Evolutionary conservation across 495 filamentous ascomycete species (phyloP).

Genomic region (Choiromyces venosus): DNA sequence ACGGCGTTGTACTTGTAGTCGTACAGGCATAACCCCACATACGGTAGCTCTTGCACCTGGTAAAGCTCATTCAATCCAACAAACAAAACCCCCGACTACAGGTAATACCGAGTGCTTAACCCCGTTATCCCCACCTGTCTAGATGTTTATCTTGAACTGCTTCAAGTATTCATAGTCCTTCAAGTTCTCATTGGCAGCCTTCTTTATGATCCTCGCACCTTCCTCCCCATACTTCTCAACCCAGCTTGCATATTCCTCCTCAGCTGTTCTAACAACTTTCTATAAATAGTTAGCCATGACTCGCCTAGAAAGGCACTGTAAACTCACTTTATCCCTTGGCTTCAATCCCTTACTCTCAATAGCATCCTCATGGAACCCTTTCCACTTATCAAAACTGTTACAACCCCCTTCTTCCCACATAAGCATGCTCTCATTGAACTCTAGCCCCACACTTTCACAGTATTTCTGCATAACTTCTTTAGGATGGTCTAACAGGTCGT

Average conservation of each 20-base stretch:
- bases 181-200: slow-evolving; percentile 72
- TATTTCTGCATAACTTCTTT: slow-evolving; percentile 65
- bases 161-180: slow-evolving; percentile 88
- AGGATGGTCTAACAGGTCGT: slow-evolving; percentile 84
- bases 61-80: neutral
- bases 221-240: slow-evolving; percentile 72
- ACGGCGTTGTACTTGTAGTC: neutral
- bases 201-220: slow-evolving; percentile 65
- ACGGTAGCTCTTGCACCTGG: neutral
- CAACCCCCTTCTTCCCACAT: slow-evolving; percentile 59
- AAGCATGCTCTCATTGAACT: slow-evolving; percentile 69
- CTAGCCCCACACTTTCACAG: slow-evolving; percentile 69
- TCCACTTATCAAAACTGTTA: slow-evolving; percentile 80
- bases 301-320: neutral
- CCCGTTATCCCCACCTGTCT: slow-evolving; percentile 10
- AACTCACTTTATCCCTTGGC: slow-evolving; percentile 65
- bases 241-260: slow-evolving; percentile 75
- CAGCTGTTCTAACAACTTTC: slow-evolving; percentile 57
- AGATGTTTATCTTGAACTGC: slow-evolving; percentile 72
- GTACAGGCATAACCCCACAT: neutral
- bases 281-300: slow-evolving; percentile 44
- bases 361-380: slow-evolving; percentile 91
- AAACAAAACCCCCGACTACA: neutral
- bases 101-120: neutral
- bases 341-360: slow-evolving; percentile 69